These are phyloP conservation scores for Puccinia polysora DNA, from an alignment of 1,284 basidiomycete genomes.

Conservation along the genomic window DNA sequence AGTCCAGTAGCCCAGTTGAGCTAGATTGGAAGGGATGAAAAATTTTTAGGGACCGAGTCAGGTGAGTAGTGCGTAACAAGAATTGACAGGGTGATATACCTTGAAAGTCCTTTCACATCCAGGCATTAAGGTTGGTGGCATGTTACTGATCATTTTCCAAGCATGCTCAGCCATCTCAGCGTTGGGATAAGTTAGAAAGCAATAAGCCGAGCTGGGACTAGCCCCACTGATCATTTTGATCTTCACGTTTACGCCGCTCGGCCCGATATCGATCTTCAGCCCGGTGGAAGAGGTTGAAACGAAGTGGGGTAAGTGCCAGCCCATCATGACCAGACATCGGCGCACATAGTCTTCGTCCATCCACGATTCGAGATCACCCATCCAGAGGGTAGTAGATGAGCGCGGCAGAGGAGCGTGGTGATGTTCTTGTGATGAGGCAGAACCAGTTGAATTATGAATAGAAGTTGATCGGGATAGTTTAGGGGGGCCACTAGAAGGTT, in stretches of 20 bases:
- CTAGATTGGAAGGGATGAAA: constrained; percentile 62
- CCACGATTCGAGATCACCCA: constrained; percentile 78
- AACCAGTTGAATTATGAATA: not conserved
- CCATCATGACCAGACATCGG: constrained; percentile 58
- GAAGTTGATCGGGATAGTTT: not conserved
- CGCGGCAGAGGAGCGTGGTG: constrained; percentile 15
- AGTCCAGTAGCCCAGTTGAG: constrained; percentile 72
- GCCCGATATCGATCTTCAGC: constrained; percentile 59
- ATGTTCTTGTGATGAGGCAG: not conserved
- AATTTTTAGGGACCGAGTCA: constrained; percentile 73
- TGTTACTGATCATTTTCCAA: constrained; percentile 51
- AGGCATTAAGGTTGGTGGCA: constrained; percentile 62
- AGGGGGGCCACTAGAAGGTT: not conserved
- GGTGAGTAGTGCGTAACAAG: constrained; percentile 53
- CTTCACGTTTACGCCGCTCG: constrained; percentile 66
- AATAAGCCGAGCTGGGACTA: constrained; percentile 71
- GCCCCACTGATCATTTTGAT: constrained; percentile 57
- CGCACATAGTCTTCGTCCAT: constrained; percentile 86
- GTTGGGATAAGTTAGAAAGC: constrained; percentile 75
- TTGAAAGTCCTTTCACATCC: constrained; percentile 51
- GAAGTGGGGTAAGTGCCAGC: constrained; percentile 46
- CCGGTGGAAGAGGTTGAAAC: constrained; percentile 55
- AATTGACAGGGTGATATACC: constrained; percentile 34
- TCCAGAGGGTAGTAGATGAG: constrained; percentile 61
- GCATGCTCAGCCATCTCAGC: constrained; percentile 66